Evolutionary conservation across 306 rosid species (phyloP).

Genomic region (Rubus idaeus): DNA sequence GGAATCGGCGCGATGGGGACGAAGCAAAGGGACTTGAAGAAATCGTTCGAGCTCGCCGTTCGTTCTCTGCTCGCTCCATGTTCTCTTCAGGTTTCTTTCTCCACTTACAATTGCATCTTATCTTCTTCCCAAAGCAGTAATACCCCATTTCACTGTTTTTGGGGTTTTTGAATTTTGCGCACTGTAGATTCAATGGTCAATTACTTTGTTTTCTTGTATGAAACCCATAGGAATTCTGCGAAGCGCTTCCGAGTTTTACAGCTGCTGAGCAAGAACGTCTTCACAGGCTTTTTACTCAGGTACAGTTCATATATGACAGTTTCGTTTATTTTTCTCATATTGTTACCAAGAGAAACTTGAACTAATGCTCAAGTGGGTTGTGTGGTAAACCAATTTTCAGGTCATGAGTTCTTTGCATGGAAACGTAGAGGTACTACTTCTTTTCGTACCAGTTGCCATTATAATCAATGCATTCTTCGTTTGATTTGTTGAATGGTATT

Average conservation of each 20-base stretch:
- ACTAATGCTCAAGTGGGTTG: background rate
- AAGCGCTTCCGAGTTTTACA: conserved; percentile 57
- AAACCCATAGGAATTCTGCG: conserved; percentile 46
- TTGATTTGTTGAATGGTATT: background rate
- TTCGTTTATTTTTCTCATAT: background rate
- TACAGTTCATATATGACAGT: conserved; percentile 1
- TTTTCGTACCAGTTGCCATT: background rate
- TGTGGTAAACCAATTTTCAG: conserved; percentile 47
- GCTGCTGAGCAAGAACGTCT: conserved; percentile 55
- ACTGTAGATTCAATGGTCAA: background rate
- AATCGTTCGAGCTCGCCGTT: conserved; percentile 55
- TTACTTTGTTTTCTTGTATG: conserved; percentile 9
- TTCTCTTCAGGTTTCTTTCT: conserved; percentile 44
- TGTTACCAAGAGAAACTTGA: background rate
- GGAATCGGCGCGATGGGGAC: conserved; percentile 36
- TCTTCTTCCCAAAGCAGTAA: no score
- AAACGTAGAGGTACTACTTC: conserved; percentile 60
- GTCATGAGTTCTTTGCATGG: conserved; percentile 72
- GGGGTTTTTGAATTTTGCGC: background rate
- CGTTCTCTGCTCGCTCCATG: conserved; percentile 59
- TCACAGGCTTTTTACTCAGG: conserved; percentile 73
- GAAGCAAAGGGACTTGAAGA: conserved; percentile 50
- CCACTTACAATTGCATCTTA: no score
- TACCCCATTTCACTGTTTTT: background rate
- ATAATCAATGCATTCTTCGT: background rate